Conservation (phyloP, 306 rosid species). For the Cucumis hystrix region DNA sequence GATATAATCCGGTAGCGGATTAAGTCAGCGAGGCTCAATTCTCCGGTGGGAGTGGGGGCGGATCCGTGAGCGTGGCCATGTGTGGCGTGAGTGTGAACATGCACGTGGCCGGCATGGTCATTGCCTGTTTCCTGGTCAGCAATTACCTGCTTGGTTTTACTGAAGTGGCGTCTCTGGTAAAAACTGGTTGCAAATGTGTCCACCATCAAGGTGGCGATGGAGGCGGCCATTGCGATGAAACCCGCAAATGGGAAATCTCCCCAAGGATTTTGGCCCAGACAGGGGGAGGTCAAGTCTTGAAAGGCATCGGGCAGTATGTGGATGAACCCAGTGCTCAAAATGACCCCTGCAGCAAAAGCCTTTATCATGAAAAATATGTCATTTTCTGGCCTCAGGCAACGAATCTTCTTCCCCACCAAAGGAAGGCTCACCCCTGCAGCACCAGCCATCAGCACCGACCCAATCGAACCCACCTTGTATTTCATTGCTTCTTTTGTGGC, state of each 20-base stretch:
- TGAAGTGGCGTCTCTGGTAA: conserved; percentile 38
- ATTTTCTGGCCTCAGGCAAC: conserved; percentile 27
- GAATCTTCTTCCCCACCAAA: conserved; percentile 39
- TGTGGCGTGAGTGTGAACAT: conserved; percentile 86
- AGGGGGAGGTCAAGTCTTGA: conserved; percentile 38
- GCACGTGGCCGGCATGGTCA: conserved; percentile 60
- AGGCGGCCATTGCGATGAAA: conserved; percentile 48
- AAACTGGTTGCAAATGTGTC: conserved; percentile 49
- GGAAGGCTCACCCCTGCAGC: conserved; percentile 59
- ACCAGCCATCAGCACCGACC: conserved; percentile 46
- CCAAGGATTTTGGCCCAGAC: conserved; percentile 43
- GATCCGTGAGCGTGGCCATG: conserved; percentile 90
- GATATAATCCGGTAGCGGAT: conserved; percentile 64
- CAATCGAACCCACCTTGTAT: conserved; percentile 51
- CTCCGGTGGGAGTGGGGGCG: conserved; percentile 16
- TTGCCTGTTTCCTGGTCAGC: conserved; percentile 34
- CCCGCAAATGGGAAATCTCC: conserved; percentile 43
- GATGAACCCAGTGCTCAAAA: conserved; percentile 50
- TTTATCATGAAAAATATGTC: conserved; percentile 50
- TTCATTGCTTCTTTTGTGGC: conserved; percentile 15
- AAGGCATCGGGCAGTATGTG: conserved; percentile 67
- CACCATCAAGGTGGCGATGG: conserved; percentile 52
- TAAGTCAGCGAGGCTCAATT: conserved; percentile 22
- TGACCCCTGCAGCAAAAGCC: conserved; percentile 71
- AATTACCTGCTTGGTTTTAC: conserved; percentile 24